These are phyloP conservation scores for Fagus sylvatica DNA, from an alignment of 306 rosid genomes.

Conservation along the genomic window DNA sequence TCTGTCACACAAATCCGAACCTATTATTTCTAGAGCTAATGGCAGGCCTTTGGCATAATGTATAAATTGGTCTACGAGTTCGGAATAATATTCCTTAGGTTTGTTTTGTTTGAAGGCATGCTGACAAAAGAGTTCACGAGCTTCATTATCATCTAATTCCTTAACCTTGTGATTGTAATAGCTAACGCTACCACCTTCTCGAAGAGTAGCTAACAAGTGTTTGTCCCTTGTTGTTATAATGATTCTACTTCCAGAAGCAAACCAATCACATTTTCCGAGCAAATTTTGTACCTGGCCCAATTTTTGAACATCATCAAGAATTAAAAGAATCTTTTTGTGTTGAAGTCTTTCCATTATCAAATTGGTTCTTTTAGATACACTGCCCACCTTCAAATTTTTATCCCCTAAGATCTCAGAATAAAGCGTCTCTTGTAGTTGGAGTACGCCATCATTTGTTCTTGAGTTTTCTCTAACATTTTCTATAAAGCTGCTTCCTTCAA, in stretches of 20 bases:
- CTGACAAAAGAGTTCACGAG: conserved; percentile 28
- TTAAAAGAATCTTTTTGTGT: neutral
- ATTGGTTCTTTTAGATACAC: neutral
- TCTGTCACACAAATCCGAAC: conserved; percentile 7
- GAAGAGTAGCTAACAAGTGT: too few relatives aligned
- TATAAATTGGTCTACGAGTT: conserved; percentile 19
- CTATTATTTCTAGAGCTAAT: conserved; percentile 30
- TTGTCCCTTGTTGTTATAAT: neutral
- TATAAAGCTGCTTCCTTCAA: too few relatives aligned
- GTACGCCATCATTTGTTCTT: too few relatives aligned
- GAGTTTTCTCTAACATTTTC: too few relatives aligned
- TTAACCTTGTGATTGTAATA: too few relatives aligned
- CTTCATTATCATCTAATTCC: too few relatives aligned
- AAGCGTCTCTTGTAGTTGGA: too few relatives aligned
- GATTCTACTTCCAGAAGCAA: neutral
- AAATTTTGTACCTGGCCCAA: neutral
- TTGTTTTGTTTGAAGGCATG: conserved; percentile 21
- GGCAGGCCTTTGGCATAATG: conserved; percentile 41
- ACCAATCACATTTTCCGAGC: neutral
- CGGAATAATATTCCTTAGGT: conserved; percentile 17
- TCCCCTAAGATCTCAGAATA: too few relatives aligned
- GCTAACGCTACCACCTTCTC: too few relatives aligned
- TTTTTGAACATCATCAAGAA: neutral
- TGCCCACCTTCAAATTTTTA: too few relatives aligned
- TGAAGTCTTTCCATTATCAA: neutral